Conservation (phyloP, 2,329 filamentous ascomycete genomes). For the Pezicula neosporulosa region DNA sequence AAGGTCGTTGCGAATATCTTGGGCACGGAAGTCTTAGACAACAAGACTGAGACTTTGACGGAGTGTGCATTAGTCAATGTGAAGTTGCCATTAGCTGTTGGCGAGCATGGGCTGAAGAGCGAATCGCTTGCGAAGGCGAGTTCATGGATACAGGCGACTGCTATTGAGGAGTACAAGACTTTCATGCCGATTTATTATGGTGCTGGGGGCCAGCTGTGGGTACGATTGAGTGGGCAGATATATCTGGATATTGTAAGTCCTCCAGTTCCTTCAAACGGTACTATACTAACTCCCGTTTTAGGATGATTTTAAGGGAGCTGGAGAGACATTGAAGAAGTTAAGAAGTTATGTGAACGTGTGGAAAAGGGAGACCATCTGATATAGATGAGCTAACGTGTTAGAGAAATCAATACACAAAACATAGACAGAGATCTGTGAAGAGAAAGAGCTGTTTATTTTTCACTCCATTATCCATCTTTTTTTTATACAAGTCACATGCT, state of each 20-base stretch:
- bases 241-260: slow-evolving; percentile 62
- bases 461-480: too few relatives aligned
- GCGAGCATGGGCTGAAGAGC: slow-evolving; percentile 21
- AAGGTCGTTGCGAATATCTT: slow-evolving; percentile 56
- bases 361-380: slow-evolving; percentile 32
- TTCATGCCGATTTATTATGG: slow-evolving; percentile 62
- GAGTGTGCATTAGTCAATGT: slow-evolving; percentile 72
- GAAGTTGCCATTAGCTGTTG: slow-evolving; percentile 56
- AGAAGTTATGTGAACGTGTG: slow-evolving; percentile 48
- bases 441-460: too few relatives aligned
- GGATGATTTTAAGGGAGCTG: slow-evolving; percentile 73
- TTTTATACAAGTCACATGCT: too few relatives aligned
- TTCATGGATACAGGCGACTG: slow-evolving; percentile 53
- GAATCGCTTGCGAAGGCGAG: slow-evolving; percentile 35
- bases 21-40: slow-evolving; percentile 71
- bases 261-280: too few relatives aligned
- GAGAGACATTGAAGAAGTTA: slow-evolving; percentile 37
- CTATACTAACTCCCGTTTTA: background rate
- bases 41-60: slow-evolving; percentile 55
- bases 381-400: background rate
- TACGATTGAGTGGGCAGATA: slow-evolving; percentile 73
- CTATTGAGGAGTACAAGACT: slow-evolving; percentile 63
- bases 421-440: too few relatives aligned
- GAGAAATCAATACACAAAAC: too few relatives aligned
- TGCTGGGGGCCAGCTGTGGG: slow-evolving; percentile 57